Conservation (phyloP, 148 eudicot species). For the Pharnaceum exiguum region DNA sequence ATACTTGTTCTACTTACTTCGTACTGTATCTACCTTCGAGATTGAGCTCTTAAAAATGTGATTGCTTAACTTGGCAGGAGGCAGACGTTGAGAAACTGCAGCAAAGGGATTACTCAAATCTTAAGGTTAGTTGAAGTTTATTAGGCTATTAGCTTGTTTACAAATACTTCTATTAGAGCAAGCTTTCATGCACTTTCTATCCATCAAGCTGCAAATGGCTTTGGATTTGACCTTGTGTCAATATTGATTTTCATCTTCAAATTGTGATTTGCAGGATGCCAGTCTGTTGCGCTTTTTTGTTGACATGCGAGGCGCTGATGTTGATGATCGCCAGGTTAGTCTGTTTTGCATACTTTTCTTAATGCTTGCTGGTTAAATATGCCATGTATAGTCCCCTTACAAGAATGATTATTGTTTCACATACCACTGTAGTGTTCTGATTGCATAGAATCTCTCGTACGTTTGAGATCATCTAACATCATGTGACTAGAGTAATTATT, state of each 20-base stretch:
- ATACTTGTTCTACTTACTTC: no score
- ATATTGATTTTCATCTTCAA: conserved; percentile 5
- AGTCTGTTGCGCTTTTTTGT: conserved; percentile 93
- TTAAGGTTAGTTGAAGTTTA: conserved; percentile 52
- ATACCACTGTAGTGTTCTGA: not conserved
- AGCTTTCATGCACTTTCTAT: conserved; percentile 1
- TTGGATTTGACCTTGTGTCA: not conserved
- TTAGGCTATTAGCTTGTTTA: not conserved
- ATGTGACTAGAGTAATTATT: not conserved
- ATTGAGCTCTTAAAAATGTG: conserved; percentile 14
- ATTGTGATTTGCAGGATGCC: conserved; percentile 73
- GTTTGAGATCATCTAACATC: not conserved
- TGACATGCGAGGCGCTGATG: conserved; percentile 97
- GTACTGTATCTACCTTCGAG: no score
- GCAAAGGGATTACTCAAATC: conserved; percentile 84
- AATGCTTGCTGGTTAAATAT: not conserved
- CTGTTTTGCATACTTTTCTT: not conserved
- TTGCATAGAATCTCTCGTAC: not conserved
- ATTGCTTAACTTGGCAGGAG: conserved; percentile 55
- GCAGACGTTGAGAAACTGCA: conserved; percentile 93
- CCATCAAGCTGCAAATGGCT: not conserved
- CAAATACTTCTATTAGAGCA: conserved; percentile 4
- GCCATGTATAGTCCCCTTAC: no score
- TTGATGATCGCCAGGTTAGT: conserved; percentile 91
- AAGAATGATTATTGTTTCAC: no score